These are phyloP conservation scores for Coemansia sp. DNA, from an alignment of 192 early-diverging fungal species.

Conservation along the genomic window DNA sequence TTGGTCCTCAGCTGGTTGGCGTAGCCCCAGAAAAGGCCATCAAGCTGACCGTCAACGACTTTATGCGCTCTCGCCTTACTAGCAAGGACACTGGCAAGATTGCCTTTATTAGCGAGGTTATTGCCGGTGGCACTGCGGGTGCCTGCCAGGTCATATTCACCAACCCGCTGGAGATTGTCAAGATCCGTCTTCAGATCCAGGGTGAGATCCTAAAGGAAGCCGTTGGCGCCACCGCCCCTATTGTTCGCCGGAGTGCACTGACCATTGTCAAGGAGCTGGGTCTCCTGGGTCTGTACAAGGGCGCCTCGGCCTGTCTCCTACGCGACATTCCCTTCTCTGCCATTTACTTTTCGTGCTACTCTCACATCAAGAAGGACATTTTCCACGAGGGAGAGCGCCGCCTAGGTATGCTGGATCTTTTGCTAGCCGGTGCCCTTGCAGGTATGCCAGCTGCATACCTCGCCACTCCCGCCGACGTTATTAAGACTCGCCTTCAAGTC, in stretches of 20 bases:
- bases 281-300: conserved; percentile 92
- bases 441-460: conserved; percentile 97
- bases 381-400: conserved; percentile 86
- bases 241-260: conserved; percentile 71
- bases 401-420: conserved; percentile 61
- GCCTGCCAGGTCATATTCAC: conserved; percentile 91
- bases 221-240: conserved; percentile 37
- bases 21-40: conserved; percentile 99
- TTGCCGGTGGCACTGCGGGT: conserved; percentile 88
- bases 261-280: conserved; percentile 90
- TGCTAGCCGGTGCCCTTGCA: conserved; percentile 89
- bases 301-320: conserved; percentile 88
- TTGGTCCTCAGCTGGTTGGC: conserved; percentile 90
- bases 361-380: conserved; percentile 93
- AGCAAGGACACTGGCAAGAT: conserved; percentile 77
- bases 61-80: conserved; percentile 72
- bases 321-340: conserved; percentile 97
- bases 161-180: conserved; percentile 98
- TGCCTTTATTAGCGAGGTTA: conserved; percentile 74
- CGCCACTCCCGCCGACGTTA: conserved; percentile 96
- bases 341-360: conserved; percentile 97
- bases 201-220: conserved; percentile 67
- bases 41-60: conserved; percentile 96
- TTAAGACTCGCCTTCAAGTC: conserved; percentile 97
- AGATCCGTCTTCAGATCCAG: conserved; percentile 93